These are phyloP conservation scores for Tolypocladium guangdongense DNA, from an alignment of 2,329 filamentous ascomycete genomes.

Conservation along the genomic window DNA sequence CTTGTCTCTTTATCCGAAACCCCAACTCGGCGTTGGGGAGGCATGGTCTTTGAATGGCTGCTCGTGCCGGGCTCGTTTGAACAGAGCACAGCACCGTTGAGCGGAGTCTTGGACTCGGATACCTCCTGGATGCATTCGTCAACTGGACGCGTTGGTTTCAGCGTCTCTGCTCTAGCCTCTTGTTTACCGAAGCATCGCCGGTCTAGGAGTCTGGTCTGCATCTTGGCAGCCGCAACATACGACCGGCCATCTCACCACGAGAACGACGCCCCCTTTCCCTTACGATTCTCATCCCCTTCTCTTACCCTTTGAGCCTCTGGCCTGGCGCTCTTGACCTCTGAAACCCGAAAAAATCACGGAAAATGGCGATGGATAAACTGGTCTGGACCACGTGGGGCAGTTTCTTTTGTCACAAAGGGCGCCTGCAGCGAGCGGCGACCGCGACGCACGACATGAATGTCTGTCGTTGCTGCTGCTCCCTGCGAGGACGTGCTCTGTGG, in stretches of 20 bases:
- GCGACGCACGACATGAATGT: not conserved
- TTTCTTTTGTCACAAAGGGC: not conserved
- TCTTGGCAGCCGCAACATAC: not conserved
- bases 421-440: not conserved
- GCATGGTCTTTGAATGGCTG: not conserved
- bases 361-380: not conserved
- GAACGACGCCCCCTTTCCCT: conserved; percentile 8
- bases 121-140: not conserved
- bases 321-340: not conserved
- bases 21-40: not conserved
- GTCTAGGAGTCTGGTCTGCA: not conserved
- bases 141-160: not conserved
- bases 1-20: not conserved
- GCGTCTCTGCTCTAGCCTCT: not conserved
- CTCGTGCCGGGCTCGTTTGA: conserved; percentile 6
- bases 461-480: not conserved
- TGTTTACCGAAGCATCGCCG: not conserved
- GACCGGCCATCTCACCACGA: not conserved
- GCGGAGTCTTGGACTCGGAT: not conserved
- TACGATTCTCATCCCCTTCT: conserved; percentile 9
- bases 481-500: not conserved
- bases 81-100: not conserved
- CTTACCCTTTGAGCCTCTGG: not conserved
- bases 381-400: not conserved
- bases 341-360: not conserved